A percentile compares a stretch with the other conserved stretches of the same genome.
Conservation (phyloP, 2,329 filamentous ascomycete genomes). For the Aspergillus eucalypticola region DNA sequence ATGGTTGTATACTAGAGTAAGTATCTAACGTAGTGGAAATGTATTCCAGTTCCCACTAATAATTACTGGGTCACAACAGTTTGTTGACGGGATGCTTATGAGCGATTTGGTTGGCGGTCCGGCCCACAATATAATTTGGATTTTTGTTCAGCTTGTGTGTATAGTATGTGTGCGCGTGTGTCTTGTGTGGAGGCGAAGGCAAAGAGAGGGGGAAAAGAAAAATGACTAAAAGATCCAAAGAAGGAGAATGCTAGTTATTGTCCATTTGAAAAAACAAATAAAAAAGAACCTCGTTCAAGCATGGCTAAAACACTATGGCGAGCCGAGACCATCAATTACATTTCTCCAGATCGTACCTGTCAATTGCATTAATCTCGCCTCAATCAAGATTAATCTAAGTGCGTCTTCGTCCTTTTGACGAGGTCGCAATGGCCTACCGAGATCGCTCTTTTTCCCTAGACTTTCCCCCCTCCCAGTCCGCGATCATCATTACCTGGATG, state of each 20-base stretch:
- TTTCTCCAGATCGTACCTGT: slow-evolving; percentile 10
- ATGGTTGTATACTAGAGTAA: not conserved
- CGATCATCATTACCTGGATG: slow-evolving; percentile 22
- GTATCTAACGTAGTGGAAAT: too few species aligned
- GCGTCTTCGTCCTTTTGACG: too few species aligned
- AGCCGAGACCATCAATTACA: not conserved
- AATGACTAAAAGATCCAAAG: not conserved
- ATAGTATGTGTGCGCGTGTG: too few species aligned
- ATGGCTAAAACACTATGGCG: too few species aligned
- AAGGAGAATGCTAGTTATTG: not conserved
- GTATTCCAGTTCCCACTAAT: not conserved
- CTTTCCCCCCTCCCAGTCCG: not conserved
- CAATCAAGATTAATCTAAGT: slow-evolving; percentile 3
- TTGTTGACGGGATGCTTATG: not conserved
- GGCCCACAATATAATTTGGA: not conserved
- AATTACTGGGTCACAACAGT: not conserved
- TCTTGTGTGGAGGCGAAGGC: too few species aligned
- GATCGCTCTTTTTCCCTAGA: not conserved
- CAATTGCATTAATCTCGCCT: slow-evolving; percentile 2
- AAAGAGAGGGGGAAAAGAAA: not conserved
- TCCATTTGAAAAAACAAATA: not conserved
- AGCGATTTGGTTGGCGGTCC: not conserved
- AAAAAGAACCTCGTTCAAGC: too few species aligned
- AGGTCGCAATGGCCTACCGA: not conserved
- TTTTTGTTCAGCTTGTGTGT: too few species aligned